Evolutionary conservation across 768 basidiomycete genomes (phyloP), one percentile per base, ranked within the genome.

Genomic region (Lentinula edodes): DNA sequence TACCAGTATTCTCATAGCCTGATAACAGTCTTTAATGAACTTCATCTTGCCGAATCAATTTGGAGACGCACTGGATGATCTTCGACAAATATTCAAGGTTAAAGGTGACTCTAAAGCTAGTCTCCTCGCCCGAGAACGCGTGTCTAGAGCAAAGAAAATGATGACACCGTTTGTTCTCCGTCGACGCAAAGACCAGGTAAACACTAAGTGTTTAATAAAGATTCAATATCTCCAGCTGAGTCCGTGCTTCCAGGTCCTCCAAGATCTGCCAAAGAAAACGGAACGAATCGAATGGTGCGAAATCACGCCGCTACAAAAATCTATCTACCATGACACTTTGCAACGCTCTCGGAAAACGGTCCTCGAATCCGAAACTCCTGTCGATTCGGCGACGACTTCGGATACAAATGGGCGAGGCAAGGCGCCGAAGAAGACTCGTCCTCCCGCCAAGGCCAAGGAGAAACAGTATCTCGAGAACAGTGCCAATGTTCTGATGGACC

Each of bases 161-260:
- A 94, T 99, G 91, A 97, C 94, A 6, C 97, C 97, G 0, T 99
- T 99, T 72, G 95, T 98, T 23, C 80, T 99, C 18, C 89, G 97
- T n/a, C 84, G 97, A 62, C 84, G 95, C 67, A 99, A 99, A 75
- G 94, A 95, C 68, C 95, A 97, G 77, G 91, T 86, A 67, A 53
- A 77, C 63, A 16, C 4, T 13, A n/a, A 35, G 28, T n/a, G 6
- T 60, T 16, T 34, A 38, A 52, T 32, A 46, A 12, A 50, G 18
- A 43, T 51, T 18, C 38, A 18, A 6, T 23, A 12, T 52, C 36
- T 58, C 45, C 58, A 36, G 57, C 34, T 60, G 35, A 41, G 60
- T n/a, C n/a, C 38, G 52, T 18, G 43, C 16, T 39, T 46, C 2
- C 63, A 94, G 89, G 96, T 99, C 6, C 80, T 98, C 51, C 88